Base-by-base conservation (phyloP, 208 protist genomes). In the Phytomonas francai region DNA sequence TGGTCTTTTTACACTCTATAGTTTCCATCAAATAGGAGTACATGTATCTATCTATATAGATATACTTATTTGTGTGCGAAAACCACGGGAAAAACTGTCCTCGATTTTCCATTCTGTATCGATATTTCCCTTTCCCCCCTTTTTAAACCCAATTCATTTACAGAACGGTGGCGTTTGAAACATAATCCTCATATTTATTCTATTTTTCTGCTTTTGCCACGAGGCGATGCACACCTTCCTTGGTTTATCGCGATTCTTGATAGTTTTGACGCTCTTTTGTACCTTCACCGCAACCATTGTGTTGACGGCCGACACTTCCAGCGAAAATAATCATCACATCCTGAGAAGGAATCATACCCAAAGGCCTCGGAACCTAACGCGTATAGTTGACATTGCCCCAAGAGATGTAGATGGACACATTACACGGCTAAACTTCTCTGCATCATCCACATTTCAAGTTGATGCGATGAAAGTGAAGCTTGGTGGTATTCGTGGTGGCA, bases 301-400 rank as follows among this genome's bases (percentile, higher is more conserved):
- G 45, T 9, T 19, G 22, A 25, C 8, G 19, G 19, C 19, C 0
- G 45, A 3, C 19, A 54, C 19, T 54, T 54, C 19, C 4, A 19
- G 45, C 22, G 25, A 54, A 25, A 54, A 16, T 22, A 22, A 54
- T 22, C 66, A 64, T 30, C 54, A 73, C 2, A 90, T 84, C 80
- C 81, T 81, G 11, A 5, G 58, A 70, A 14, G 80, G 66, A 90
- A 85, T 72, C 69, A 68, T 22, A 77, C 59, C 22, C 81, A 85
- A n/a, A 73, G 63, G 51, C 74, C 74, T 30, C 85, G 91, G 63
- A 91, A 84, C 60, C 88, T 84, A 58, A 83, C 91, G 63, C 90
- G 83, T 49, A 90, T 91, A 64, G 63, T 74, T 0, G 81, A 88
- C 28, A 67, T 91, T 22, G 72, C 79, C 66, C 73, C 83, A 31